Conservation (phyloP, 140 eudicot species). For the Bidens hawaiensis region DNA sequence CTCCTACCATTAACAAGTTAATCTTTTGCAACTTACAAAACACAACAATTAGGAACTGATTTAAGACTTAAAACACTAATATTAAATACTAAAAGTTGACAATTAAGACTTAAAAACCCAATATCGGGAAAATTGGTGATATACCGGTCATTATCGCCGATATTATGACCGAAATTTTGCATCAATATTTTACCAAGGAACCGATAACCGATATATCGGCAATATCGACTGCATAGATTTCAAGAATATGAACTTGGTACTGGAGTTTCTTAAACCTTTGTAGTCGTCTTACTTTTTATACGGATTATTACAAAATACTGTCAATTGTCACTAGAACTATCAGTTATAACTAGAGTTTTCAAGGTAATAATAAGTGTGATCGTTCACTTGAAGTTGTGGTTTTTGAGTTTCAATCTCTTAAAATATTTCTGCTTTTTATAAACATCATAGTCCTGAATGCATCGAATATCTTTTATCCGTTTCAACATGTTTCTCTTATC, state of each 20-base stretch:
- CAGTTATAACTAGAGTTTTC: background rate
- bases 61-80: no score
- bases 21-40: no score
- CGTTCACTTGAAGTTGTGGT: background rate
- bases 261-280: background rate
- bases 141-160: no score
- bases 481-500: background rate
- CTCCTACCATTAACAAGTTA: no score
- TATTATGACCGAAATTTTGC: no score
- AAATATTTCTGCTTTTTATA: background rate
- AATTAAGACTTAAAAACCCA: no score
- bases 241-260: background rate
- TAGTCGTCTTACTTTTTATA: background rate
- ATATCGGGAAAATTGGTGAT: no score
- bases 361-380: background rate
- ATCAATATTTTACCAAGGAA: no score
- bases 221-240: no score
- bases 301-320: background rate
- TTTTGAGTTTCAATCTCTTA: background rate
- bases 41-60: no score
- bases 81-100: no score
- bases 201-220: no score
- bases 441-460: background rate
- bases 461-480: background rate
- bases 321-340: conserved; percentile 1